Percentiles rank a stretch among this genome's conserved stretches.
These are phyloP conservation scores for Pochonia chlamydosporia DNA, from an alignment of 2,329 filamentous ascomycete species.

Conservation along the genomic window DNA sequence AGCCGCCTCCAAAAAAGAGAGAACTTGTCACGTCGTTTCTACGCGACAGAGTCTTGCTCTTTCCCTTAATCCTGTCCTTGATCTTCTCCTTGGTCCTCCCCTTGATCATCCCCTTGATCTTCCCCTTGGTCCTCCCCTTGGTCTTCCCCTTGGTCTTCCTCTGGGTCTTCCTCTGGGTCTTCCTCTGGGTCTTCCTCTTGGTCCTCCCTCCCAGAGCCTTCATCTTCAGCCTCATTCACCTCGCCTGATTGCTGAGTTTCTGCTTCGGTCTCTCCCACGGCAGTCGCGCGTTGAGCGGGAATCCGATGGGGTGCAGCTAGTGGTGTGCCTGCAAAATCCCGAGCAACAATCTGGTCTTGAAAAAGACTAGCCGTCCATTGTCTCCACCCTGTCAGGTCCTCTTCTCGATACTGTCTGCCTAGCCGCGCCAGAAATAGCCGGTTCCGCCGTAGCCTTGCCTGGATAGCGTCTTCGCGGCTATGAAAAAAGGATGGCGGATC, in stretches of 20 bases:
- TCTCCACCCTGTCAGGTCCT: neutral
- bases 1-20: neutral
- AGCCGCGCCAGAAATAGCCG: neutral
- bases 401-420: neutral
- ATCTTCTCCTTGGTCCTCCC: too few species aligned
- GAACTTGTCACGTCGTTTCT: constrained; percentile 3
- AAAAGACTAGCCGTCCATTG: constrained; percentile 1
- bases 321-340: constrained; percentile 15
- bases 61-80: too few species aligned
- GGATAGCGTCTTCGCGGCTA: neutral
- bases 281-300: constrained; percentile 5
- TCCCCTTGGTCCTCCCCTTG: neutral
- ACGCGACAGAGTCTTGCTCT: neutral
- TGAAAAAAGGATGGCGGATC: neutral
- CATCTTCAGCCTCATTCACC: neutral
- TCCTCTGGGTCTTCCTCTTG: neutral
- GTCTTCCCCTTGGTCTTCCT: too few species aligned
- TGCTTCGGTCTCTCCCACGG: constrained; percentile 21
- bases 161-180: too few species aligned
- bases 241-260: constrained; percentile 14
- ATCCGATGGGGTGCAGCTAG: too few species aligned
- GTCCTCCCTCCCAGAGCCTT: neutral
- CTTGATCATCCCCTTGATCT: neutral
- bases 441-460: neutral
- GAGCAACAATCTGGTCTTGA: constrained; percentile 1